Evolutionary conservation across 2,329 filamentous ascomycete species (phyloP).

Genomic region (Dissoconium aciculare): DNA sequence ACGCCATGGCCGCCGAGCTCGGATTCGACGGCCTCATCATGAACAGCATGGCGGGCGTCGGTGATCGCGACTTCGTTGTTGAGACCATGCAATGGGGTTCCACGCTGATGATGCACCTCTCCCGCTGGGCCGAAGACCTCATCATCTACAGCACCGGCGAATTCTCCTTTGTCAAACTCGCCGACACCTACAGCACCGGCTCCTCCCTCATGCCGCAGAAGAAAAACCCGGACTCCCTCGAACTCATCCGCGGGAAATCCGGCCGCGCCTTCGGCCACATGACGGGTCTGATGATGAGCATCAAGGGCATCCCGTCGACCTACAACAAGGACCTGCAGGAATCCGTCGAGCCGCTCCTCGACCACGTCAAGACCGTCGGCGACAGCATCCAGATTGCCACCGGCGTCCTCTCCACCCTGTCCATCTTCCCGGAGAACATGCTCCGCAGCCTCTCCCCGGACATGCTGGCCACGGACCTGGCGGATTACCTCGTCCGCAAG

Average conservation of each 20-base stretch:
- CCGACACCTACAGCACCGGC: constrained; percentile 68
- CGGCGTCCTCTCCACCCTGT: constrained; percentile 61
- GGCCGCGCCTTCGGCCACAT: constrained; percentile 68
- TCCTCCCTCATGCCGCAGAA: constrained; percentile 70
- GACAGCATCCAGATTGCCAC: constrained; percentile 74
- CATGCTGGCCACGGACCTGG: constrained; percentile 64
- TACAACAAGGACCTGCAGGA: constrained; percentile 94
- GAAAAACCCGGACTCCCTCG: constrained; percentile 64
- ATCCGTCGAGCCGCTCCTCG: constrained; percentile 69
- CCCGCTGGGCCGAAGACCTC: constrained; percentile 68
- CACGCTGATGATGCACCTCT: constrained; percentile 66
- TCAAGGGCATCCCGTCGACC: constrained; percentile 61
- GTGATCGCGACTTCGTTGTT: constrained; percentile 67
- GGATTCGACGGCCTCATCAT: constrained; percentile 61
- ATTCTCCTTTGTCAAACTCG: constrained; percentile 60
- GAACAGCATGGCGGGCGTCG: constrained; percentile 64
- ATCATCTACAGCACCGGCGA: constrained; percentile 68
- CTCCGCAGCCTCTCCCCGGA: constrained; percentile 60
- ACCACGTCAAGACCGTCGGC: constrained; percentile 64
- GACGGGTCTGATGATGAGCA: constrained; percentile 62
- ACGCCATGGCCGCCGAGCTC: constrained; percentile 62
- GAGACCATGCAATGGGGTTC: constrained; percentile 70
- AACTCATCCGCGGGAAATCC: constrained; percentile 62
- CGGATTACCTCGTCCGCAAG: constrained; percentile 48
- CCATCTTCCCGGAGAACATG: constrained; percentile 60